Percentiles rank a stretch among this genome's conserved stretches.
These are phyloP conservation scores for Collybia mongolica DNA, from an alignment of 768 basidiomycete species.

Conservation along the genomic window DNA sequence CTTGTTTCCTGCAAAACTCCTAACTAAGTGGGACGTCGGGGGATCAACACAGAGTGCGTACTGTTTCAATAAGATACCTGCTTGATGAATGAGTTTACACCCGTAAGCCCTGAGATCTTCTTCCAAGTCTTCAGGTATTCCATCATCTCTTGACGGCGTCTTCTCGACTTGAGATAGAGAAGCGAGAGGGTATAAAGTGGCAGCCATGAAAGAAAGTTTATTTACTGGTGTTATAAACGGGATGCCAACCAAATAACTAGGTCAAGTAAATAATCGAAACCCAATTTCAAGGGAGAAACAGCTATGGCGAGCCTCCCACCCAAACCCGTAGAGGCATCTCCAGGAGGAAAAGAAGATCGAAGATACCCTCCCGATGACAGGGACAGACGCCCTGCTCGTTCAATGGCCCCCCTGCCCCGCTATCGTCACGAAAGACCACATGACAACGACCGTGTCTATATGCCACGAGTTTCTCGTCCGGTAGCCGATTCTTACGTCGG, in stretches of 20 bases:
- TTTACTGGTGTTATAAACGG: constrained; percentile 12
- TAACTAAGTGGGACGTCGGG: constrained; percentile 5
- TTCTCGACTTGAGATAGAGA: constrained; percentile 74
- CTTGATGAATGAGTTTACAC: constrained; percentile 93
- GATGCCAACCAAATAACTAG: background rate
- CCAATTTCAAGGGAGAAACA: background rate
- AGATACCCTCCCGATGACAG: constrained; percentile 23
- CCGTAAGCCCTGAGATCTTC: constrained; percentile 88
- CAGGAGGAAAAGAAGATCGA: constrained; percentile 17
- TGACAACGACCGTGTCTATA: constrained; percentile 17
- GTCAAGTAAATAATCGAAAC: background rate
- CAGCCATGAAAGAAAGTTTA: constrained; percentile 33
- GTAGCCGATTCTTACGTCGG: constrained; percentile 31
- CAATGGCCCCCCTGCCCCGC: constrained; percentile 17
- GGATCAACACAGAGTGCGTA: constrained; percentile 33
- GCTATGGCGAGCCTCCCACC: constrained; percentile 39
- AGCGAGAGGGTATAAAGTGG: constrained; percentile 77
- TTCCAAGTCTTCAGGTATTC: constrained; percentile 78
- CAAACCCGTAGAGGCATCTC: constrained; percentile 31
- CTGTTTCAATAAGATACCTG: constrained; percentile 90
- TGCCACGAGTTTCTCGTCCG: constrained; percentile 10
- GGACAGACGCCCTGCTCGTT: constrained; percentile 24
- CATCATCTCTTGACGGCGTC: constrained; percentile 82
- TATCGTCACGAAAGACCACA: constrained; percentile 13
- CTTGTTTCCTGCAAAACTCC: constrained; percentile 71